Percentiles rank a stretch among this genome's conserved stretches.
Evolutionary conservation across 139 green algal genomes (phyloP).

Genomic region (Chlorella sp.): DNA sequence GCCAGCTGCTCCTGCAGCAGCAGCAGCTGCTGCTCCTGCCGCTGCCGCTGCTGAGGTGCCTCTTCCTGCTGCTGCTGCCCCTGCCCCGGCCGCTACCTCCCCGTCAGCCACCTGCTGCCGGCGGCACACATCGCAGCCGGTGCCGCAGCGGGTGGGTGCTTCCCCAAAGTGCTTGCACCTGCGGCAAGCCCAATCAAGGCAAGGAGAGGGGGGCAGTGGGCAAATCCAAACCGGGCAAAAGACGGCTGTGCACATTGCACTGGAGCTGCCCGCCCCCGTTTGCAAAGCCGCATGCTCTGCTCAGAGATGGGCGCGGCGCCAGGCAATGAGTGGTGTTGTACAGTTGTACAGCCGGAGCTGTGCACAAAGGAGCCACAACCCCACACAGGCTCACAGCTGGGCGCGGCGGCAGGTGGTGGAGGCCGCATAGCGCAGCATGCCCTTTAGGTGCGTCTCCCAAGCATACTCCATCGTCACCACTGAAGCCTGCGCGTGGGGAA

Average conservation of each 20-base stretch:
- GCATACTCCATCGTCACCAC: conserved; percentile 71
- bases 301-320: too few relatives aligned
- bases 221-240: too few relatives aligned
- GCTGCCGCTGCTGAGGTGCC: conserved; percentile 8
- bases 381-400: background rate
- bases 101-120: background rate
- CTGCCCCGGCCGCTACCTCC: background rate
- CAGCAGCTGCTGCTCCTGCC: background rate
- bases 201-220: too few relatives aligned
- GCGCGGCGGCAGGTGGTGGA: conserved; percentile 57
- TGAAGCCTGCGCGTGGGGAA: conserved; percentile 56
- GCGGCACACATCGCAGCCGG: conserved; percentile 59
- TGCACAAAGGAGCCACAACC: background rate
- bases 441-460: conserved; percentile 67
- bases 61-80: background rate
- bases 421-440: conserved; percentile 64
- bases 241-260: too few relatives aligned
- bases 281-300: too few relatives aligned
- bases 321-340: too few relatives aligned
- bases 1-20: conserved; percentile 8
- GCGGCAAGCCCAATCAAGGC: too few relatives aligned
- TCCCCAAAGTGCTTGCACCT: conserved; percentile 72
- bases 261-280: too few relatives aligned
- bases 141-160: conserved; percentile 54
- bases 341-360: too few relatives aligned